Base-by-base conservation (phyloP, 352 stramenopile species). In the Phytophthora hybrid region DNA sequence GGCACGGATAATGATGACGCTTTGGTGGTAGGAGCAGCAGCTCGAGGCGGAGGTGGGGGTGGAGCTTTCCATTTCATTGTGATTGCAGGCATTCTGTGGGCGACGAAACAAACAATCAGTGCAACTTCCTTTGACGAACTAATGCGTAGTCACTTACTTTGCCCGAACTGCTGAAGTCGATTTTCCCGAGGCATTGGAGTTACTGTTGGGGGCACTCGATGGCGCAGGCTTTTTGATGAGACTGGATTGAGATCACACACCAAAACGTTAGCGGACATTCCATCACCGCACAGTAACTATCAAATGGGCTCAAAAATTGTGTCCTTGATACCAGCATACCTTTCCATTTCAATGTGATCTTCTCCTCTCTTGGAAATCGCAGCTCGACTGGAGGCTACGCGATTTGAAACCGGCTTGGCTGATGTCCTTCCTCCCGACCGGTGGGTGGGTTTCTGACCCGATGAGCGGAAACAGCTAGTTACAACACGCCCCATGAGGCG, bases 51-150 rank as follows among this genome's bases (percentile, higher is more conserved):
- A 41, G 56, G 63, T 21, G 60, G 65, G 16, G 54, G 66, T 18
- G 71, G 74, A 16, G 78, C 80, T 41, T 82, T 87, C 84, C 84
- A 90, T 44, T 90, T 81, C 85, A 91, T 92, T 39, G 76, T 85
- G 41, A 91, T 91, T 19, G 80, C 80, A 53, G 82, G 81, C 85
- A 91, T 92, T 19, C 80, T 92, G 37, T 26, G 32, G 60, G 5
- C 26, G 14, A 1, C 54, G n/a, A 56, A n/a, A 8, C 39, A 52
- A 10, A 52, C 23, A 7, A 23, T 55, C 18, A 55, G 49, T 18
- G 5, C 19, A 55, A 19, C 6, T 26, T 55, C 10, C 19, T 18
- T 14, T 18, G 47, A 52, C 14, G n/a, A 18, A 16, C 4, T 55
- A 18, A 31, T 16, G 3, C 19, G 11, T 8, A 59, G 13, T 2